phyloP scores from a whole-genome alignment of 2,329 filamentous ascomycete genomes.

The Pestalotiopsis sp. region DNA sequence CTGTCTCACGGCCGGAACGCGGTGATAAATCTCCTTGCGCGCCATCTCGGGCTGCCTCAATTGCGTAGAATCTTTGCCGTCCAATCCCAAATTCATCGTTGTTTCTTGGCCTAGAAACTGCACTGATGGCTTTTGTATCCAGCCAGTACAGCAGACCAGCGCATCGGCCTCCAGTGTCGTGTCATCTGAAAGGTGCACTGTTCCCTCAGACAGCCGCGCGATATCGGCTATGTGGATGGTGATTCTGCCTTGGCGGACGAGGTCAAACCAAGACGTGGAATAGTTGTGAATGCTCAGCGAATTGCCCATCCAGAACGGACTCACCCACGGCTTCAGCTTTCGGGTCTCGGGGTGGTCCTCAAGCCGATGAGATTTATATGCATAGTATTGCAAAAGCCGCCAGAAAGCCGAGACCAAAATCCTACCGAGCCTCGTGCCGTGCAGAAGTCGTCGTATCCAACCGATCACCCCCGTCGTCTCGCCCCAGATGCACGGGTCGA shows the following conservation, averaged over 20 bases:
- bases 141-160: constrained; percentile 17
- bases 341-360: background rate
- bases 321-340: constrained; percentile 17
- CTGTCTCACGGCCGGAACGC: background rate
- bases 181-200: constrained; percentile 16
- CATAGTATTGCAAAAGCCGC: constrained; percentile 12
- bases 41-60: background rate
- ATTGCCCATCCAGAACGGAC: constrained; percentile 20
- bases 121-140: constrained; percentile 14
- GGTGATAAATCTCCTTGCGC: background rate
- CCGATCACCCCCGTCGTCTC: background rate
- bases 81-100: background rate
- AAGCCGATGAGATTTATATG: constrained; percentile 10
- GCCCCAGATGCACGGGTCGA: constrained; percentile 14
- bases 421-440: constrained; percentile 12
- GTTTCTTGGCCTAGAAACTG: constrained; percentile 5
- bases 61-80: background rate
- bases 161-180: constrained; percentile 15
- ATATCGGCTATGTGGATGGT: constrained; percentile 17
- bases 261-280: constrained; percentile 16
- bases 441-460: background rate
- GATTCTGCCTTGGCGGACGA: constrained; percentile 15
- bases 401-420: constrained; percentile 11
- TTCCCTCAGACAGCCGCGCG: background rate
- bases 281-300: constrained; percentile 21